phyloP scores from a whole-genome alignment of 139 green algal genomes.

The Desmodesmus armatus region DNA sequence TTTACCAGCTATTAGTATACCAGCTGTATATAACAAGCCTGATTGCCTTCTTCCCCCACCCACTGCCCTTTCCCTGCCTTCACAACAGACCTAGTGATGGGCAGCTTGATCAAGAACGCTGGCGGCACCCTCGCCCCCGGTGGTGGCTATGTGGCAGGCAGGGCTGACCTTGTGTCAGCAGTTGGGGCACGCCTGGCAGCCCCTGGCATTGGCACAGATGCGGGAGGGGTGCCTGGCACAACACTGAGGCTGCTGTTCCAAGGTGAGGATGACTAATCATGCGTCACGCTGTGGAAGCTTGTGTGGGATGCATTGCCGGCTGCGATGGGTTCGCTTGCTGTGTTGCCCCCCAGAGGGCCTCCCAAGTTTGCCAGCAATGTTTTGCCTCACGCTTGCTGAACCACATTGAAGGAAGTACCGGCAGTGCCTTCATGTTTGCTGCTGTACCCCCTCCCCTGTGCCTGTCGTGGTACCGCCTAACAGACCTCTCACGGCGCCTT shows the following conservation, averaged over 20 bases:
- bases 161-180: constrained; percentile 75
- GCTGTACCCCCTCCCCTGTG: too few species aligned
- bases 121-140: constrained; percentile 90
- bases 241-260: constrained; percentile 89
- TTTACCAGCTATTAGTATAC: too few species aligned
- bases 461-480: constrained; percentile 68
- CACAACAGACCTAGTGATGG: constrained; percentile 88
- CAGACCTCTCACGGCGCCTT: neutral
- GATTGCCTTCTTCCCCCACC: neutral
- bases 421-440: too few species aligned
- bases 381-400: too few species aligned
- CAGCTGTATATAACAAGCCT: too few species aligned
- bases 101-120: constrained; percentile 95
- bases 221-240: constrained; percentile 77
- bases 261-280: constrained; percentile 46
- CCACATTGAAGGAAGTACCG: too few species aligned
- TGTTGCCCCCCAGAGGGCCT: too few species aligned
- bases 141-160: constrained; percentile 95
- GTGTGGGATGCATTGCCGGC: too few species aligned
- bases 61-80: neutral
- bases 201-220: constrained; percentile 89
- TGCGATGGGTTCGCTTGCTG: too few species aligned
- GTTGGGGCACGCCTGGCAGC: constrained; percentile 85
- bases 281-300: neutral
- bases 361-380: too few species aligned